These are phyloP conservation scores for Yueomyces sinensis DNA, from an alignment of 805 yeast genomes.

Conservation along the genomic window DNA sequence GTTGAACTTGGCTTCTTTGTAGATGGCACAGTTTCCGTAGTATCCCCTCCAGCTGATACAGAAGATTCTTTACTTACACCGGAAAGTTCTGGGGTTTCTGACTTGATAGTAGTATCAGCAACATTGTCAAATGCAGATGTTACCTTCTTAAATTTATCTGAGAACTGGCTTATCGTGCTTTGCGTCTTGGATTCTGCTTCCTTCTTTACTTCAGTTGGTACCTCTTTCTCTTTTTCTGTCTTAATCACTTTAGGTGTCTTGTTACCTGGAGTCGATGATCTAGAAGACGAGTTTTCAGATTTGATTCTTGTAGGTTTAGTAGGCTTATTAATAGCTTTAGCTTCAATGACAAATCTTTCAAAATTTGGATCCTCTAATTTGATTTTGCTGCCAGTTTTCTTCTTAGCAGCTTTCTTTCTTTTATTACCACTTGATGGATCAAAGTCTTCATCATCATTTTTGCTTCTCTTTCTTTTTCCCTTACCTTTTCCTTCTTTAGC, in stretches of 20 bases:
- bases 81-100: conserved; percentile 1
- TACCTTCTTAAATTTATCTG: conserved; percentile 21
- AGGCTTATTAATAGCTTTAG: conserved; percentile 13
- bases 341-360: conserved; percentile 17
- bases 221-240: conserved; percentile 1
- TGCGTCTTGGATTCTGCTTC: conserved; percentile 1
- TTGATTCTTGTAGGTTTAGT: conserved; percentile 15
- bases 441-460: conserved; percentile 20
- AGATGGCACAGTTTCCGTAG: too few species aligned
- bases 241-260: conserved; percentile 1
- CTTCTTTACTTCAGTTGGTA: conserved; percentile 2
- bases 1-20: neutral
- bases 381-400: conserved; percentile 10
- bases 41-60: too few species aligned
- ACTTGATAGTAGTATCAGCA: conserved; percentile 1
- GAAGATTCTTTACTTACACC: too few species aligned
- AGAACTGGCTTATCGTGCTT: conserved; percentile 15
- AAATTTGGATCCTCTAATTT: conserved; percentile 17
- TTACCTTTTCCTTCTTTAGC: conserved; percentile 33
- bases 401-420: conserved; percentile 6
- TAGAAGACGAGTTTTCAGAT: conserved; percentile 7
- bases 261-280: conserved; percentile 2
- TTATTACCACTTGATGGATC: conserved; percentile 14
- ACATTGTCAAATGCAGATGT: conserved; percentile 17
- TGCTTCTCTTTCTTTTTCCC: conserved; percentile 18